Base-by-base conservation (phyloP, 2,329 filamentous ascomycete genomes). In the Neonectria ditissima region DNA sequence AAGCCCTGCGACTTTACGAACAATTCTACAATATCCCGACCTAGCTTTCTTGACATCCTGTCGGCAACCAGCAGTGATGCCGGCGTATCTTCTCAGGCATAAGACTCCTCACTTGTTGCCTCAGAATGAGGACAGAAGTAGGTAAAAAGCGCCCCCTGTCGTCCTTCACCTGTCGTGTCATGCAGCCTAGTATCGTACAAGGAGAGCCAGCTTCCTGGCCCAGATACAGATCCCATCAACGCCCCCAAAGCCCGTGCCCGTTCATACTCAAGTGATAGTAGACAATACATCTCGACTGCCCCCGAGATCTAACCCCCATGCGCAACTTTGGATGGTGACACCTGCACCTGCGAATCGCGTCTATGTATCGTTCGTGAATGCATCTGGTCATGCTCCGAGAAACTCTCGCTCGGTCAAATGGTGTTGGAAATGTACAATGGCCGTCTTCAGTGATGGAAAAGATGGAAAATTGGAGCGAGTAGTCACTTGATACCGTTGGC, bases 141-240 rank as follows among this genome's bases (percentile, higher is more conserved):
- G 24, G 22, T 34, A 24, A 26, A 52, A 51, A 43, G 43, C 44
- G 10, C 22, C 43, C 43, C 48, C 44, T 58, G 28, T 55, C 41
- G 57, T 68, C 55, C 59, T 45, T 30, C 67, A 64, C 52, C 63
- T 58, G 52, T 69, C 66, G 53, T 51, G 51, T 69, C 68, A 72
- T 73, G 70, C 67, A 68, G 64, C 70, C 63, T 62, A 53, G 64
- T 75, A 76, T 76, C 70, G 68, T 76, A 76, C 74, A 75, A 70
- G 65, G 59, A 72, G 71, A 66, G 69, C 67, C 65, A 68, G 69
- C 67, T 71, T 63, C 41, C 63, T 58, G 61, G 48, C 50, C 59
- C 68, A 65, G 69, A 74, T 69, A 71, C 68, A 73, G 66, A 72
- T 72, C 66, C 69, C 71, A 51, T 66, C 60, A 74, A 73, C 71